Conservation (phyloP, 257 asterid genomes). For the Solanum peruvianum region DNA sequence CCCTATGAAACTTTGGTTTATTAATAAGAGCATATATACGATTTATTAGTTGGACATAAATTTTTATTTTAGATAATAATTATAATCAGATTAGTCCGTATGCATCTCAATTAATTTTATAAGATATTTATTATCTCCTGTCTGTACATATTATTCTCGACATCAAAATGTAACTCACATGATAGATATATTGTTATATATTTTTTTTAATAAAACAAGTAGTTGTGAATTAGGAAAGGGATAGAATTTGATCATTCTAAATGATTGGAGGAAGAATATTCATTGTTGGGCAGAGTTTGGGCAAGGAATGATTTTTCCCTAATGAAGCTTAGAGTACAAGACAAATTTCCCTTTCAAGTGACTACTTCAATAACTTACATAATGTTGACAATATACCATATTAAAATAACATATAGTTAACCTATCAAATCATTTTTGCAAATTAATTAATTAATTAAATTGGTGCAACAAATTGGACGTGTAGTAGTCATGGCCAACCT, state of each 20-base stretch:
- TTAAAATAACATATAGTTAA: not conserved
- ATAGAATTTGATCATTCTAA: not conserved
- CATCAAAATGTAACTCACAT: accelerated
- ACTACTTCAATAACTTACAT: not conserved
- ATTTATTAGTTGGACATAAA: not conserved
- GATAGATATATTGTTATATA: not conserved
- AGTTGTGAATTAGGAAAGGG: not conserved
- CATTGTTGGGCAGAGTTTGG: not conserved
- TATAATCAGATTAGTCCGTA: not conserved
- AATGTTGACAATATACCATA: not conserved
- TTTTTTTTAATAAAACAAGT: not conserved
- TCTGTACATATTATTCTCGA: not conserved
- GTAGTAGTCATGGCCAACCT: not conserved
- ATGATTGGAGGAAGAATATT: not conserved
- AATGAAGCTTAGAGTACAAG: not conserved
- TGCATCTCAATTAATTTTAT: not conserved
- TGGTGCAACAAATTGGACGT: not conserved
- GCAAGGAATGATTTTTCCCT: not conserved
- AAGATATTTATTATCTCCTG: not conserved
- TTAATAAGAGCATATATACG: not conserved
- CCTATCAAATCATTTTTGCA: not conserved
- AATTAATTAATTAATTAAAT: not conserved
- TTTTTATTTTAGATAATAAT: no score
- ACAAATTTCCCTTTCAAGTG: not conserved
- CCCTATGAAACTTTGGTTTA: not conserved